Conservation (phyloP, 176 grass and related monocot species). For the Eremochloa ophiuroides region DNA sequence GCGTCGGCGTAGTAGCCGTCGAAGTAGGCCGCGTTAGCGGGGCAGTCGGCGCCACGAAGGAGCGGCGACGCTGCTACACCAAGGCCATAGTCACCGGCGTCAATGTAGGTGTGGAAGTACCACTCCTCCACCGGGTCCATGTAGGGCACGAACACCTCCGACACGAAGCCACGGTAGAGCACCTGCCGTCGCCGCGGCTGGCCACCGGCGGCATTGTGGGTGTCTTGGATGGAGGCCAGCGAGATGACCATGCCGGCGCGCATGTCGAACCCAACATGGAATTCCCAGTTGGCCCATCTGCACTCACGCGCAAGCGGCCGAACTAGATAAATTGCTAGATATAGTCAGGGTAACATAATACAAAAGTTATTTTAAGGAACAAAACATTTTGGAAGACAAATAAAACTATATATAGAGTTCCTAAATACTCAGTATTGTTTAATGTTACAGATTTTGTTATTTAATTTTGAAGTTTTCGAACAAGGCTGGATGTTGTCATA, state of each 20-base stretch:
- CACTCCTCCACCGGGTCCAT: conserved; percentile 75
- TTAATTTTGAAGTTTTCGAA: too few relatives aligned
- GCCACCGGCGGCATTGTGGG: too few relatives aligned
- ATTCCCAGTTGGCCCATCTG: conserved; percentile 49
- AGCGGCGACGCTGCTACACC: conserved; percentile 37
- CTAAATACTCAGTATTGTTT: too few relatives aligned
- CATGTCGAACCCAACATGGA: conserved; percentile 64
- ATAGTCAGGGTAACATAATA: neutral
- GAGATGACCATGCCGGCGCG: conserved; percentile 55
- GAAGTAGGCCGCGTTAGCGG: conserved; percentile 45
- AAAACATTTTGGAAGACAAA: too few relatives aligned
- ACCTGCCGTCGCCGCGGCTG: conserved; percentile 16
- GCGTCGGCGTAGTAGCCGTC: conserved; percentile 39
- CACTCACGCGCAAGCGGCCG: neutral
- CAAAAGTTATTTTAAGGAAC: neutral
- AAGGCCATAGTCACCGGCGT: conserved; percentile 55
- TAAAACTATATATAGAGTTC: too few relatives aligned
- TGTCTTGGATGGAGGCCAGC: neutral
- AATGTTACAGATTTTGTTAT: too few relatives aligned
- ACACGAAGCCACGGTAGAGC: conserved; percentile 59
- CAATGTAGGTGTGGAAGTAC: conserved; percentile 65
- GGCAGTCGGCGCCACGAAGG: conserved; percentile 50
- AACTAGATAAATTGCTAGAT: too few relatives aligned
- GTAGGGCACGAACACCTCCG: conserved; percentile 74
- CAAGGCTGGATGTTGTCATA: too few relatives aligned